Percentiles rank a stretch among this genome's conserved stretches.
Evolutionary conservation across 306 rosid species (phyloP).

Genomic region (Senna siamea): DNA sequence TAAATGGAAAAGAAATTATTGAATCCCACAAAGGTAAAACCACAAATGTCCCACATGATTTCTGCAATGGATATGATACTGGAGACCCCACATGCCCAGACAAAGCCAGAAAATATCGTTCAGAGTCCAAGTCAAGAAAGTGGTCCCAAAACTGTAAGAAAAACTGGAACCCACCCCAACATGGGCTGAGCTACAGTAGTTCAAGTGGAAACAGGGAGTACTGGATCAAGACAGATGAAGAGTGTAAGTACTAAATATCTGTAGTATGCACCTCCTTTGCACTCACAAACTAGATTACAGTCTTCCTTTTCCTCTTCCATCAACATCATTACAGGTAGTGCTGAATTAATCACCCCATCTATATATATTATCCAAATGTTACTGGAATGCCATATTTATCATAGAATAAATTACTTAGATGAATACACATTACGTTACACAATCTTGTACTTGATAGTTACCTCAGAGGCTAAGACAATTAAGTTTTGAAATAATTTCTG

Average conservation of each 20-base stretch:
- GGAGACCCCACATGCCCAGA: slow-evolving; percentile 38
- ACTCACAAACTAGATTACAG: slow-evolving; percentile 15
- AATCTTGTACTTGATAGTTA: slow-evolving; percentile 9
- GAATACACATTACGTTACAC: not conserved
- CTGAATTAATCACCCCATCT: slow-evolving; percentile 3
- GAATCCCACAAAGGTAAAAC: slow-evolving; percentile 47
- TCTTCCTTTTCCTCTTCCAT: not conserved
- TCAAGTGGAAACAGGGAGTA: slow-evolving; percentile 65
- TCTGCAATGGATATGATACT: slow-evolving; percentile 38
- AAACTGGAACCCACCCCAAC: slow-evolving; percentile 51
- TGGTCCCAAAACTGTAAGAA: slow-evolving; percentile 40
- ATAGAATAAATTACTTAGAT: not conserved
- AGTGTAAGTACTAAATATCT: slow-evolving; percentile 69
- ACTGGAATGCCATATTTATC: too few species aligned
- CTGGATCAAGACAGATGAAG: slow-evolving; percentile 93
- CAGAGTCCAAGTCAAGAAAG: slow-evolving; percentile 47
- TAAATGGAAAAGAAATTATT: slow-evolving; percentile 39
- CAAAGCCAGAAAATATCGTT: slow-evolving; percentile 42
- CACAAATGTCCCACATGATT: slow-evolving; percentile 40
- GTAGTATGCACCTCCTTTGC: slow-evolving; percentile 28
- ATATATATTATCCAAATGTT: slow-evolving; percentile 11
- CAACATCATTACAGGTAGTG: slow-evolving; percentile 4
- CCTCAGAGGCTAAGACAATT: not conserved
- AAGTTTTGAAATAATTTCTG: not conserved
- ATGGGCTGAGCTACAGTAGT: slow-evolving; percentile 43